These are phyloP conservation scores for Carallia pectinifolia DNA, from an alignment of 345 rosid species.

Conservation along the genomic window DNA sequence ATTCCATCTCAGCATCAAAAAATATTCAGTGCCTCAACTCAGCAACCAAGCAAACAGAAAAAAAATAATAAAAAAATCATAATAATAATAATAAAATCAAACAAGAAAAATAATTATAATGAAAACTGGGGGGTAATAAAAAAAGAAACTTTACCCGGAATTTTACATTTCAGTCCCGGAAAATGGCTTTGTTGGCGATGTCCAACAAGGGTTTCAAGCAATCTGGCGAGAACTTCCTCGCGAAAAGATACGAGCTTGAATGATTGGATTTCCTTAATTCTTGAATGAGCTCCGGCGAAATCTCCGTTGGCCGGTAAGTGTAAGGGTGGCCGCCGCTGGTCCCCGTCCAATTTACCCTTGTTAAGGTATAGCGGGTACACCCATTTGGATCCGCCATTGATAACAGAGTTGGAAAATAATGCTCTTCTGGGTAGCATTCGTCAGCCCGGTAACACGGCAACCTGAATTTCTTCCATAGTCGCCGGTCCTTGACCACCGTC, in stretches of 20 bases:
- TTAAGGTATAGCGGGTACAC: slow-evolving; percentile 42
- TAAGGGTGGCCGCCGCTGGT: slow-evolving; percentile 83
- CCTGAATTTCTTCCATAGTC: slow-evolving; percentile 29
- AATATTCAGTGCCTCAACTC: slow-evolving; percentile 16
- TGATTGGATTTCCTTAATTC: slow-evolving; percentile 60
- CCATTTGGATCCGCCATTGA: slow-evolving; percentile 66
- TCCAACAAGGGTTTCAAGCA: slow-evolving; percentile 75
- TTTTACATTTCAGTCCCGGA: slow-evolving; percentile 55
- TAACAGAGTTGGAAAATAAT: slow-evolving; percentile 86
- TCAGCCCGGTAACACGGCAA: slow-evolving; percentile 67
- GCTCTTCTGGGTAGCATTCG: slow-evolving; percentile 95
- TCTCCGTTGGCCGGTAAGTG: slow-evolving; percentile 56
- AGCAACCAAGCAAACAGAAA: neutral
- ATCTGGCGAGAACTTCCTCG: slow-evolving; percentile 89
- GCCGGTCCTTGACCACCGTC: slow-evolving; percentile 8
- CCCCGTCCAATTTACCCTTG: slow-evolving; percentile 91
- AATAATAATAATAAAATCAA: no score
- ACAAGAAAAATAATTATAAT: neutral
- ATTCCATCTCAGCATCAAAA: neutral
- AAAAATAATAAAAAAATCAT: no score
- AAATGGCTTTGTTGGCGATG: slow-evolving; percentile 69
- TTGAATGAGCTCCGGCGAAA: slow-evolving; percentile 52
- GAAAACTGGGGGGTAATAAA: neutral
- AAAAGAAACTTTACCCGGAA: slow-evolving; percentile 38
- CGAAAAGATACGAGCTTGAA: slow-evolving; percentile 76